Evolutionary conservation across 768 basidiomycete species (phyloP).

Genomic region (Trametes gibbosa): DNA sequence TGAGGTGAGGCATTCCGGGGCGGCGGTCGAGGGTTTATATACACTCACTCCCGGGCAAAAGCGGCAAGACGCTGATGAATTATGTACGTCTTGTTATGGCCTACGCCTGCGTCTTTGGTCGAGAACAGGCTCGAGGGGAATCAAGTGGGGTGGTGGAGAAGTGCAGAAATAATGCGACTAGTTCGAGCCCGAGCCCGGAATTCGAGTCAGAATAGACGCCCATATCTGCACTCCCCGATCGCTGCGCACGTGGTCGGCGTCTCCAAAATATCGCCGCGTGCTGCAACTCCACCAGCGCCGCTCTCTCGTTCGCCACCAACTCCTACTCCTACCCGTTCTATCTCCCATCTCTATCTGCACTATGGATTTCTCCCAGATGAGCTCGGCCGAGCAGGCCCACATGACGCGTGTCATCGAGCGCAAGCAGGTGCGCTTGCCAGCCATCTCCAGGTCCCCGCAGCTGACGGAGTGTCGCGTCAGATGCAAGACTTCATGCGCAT

Average conservation of each 20-base stretch:
- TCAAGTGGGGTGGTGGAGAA: neutral
- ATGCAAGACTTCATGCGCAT: constrained; percentile 98
- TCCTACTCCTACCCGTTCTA: neutral
- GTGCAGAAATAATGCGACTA: neutral
- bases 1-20: constrained; percentile 10
- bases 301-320: neutral
- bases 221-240: neutral
- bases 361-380: constrained; percentile 94
- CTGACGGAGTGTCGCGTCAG: constrained; percentile 39
- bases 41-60: constrained; percentile 14
- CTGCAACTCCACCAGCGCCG: neutral
- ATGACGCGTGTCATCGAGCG: constrained; percentile 94
- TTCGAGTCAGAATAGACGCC: constrained; percentile 6
- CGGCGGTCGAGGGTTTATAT: constrained; percentile 1
- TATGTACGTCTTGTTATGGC: neutral
- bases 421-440: constrained; percentile 68
- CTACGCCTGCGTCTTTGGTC: neutral
- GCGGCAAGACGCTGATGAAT: neutral
- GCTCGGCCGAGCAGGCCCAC: constrained; percentile 90
- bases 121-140: neutral
- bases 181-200: constrained; percentile 1
- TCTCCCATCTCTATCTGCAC: constrained; percentile 11
- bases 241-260: neutral
- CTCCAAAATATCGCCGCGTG: neutral
- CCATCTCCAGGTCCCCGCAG: neutral